Base-by-base conservation (phyloP, 163 green algal species). In the Scenedesmus sp. region DNA sequence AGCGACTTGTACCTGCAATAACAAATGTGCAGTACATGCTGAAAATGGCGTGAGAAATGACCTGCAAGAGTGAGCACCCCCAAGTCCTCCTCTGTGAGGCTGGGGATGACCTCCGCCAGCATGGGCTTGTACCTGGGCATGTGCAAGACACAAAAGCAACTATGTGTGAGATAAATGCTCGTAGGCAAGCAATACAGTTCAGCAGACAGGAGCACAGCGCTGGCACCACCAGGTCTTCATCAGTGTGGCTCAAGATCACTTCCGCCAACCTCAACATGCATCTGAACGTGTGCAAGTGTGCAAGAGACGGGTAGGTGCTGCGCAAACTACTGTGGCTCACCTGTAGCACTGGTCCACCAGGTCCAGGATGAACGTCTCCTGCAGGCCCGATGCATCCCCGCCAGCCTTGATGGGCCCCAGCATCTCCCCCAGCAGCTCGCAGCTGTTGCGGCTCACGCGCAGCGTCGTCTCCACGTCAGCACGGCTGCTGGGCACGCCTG, bases 361-460 rank as follows among this genome's bases (percentile, higher is more conserved):
- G 64, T 93, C 90, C 3, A 57, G 66, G 4, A 93, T 23, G 73
- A 93, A 93, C 1, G 54, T 34, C 90, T 93, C 90, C 26, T 83
- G 85, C 77, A 91, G 7, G 20, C 60, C 85, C 3, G 85, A 60
- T 1, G 73, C 74, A 15, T 91, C 90, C 2, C 73, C 84, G 4
- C 60, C 73, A 8, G 74, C 59, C 60, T 77, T 84, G 62, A 91
- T 73, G 23, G 90, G 90, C 18, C 62, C 85, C 60, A 91, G 56
- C 90, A 93, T 93, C 85, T 93, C 90, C 15, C 13, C 46, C 62
- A 93, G 85, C 77, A 93, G 90, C 85, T 93, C 90, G 34, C 81
- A 83, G 76, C 76, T 89, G 79, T 93, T 93, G 34, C n/a, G 10
- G 26, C 67, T 84, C 84, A 93, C 90, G 18, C 76, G 76, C 54